These are phyloP conservation scores for Cladophialophora psammophila DNA, from an alignment of 2,329 filamentous ascomycete genomes.

Conservation along the genomic window DNA sequence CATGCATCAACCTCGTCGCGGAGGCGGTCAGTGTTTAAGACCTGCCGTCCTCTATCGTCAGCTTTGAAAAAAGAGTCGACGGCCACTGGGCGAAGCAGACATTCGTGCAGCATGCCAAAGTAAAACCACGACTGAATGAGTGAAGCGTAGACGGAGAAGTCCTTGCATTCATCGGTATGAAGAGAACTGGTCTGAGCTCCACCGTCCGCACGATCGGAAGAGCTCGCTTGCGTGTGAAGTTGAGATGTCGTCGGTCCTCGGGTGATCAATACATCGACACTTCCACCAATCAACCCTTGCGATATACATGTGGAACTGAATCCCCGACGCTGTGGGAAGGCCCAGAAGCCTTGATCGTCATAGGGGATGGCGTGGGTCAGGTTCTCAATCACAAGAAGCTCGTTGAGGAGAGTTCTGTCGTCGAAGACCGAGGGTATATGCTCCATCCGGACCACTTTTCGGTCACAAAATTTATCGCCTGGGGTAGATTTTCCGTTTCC, in stretches of 20 bases:
- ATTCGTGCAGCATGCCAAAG: not conserved
- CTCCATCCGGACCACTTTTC: not conserved
- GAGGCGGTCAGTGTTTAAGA: not conserved
- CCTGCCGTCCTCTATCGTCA: not conserved
- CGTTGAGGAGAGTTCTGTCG: not conserved
- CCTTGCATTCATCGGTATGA: not conserved
- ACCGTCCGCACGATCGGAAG: not conserved
- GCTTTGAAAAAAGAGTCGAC: not conserved
- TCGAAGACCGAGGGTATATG: not conserved
- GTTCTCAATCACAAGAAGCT: not conserved
- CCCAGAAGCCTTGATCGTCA: not conserved
- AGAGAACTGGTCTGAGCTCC: not conserved
- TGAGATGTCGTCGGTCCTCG: not conserved
- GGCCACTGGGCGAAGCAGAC: not conserved
- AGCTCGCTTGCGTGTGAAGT: not conserved
- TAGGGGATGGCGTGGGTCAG: not conserved
- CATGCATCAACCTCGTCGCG: not conserved
- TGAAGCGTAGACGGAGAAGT: not conserved
- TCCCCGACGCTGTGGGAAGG: not conserved
- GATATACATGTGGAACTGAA: not conserved
- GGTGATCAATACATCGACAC: not conserved
- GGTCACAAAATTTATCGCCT: not conserved
- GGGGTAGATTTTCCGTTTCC: not conserved
- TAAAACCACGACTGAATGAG: not conserved
- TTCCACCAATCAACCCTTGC: not conserved